Percentiles rank a stretch among this genome's conserved stretches.
These are phyloP conservation scores for Beverwykella pulmonaria DNA, from an alignment of 495 filamentous ascomycete genomes.

Conservation along the genomic window DNA sequence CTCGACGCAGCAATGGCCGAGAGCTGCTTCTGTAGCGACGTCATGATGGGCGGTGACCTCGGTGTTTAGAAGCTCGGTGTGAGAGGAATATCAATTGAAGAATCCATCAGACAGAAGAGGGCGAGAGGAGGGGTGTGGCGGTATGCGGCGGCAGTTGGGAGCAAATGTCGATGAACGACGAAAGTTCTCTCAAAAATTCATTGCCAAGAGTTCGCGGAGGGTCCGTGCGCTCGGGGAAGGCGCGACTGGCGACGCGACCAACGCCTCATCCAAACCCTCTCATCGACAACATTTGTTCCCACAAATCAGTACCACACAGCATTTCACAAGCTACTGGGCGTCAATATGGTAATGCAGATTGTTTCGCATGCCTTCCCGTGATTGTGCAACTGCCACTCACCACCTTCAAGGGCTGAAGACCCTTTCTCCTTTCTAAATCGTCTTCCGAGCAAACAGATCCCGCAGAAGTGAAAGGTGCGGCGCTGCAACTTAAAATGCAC, in stretches of 20 bases:
- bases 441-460: too few relatives aligned
- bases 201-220: conserved; percentile 21
- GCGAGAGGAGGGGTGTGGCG: not conserved
- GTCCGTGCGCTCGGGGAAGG: conserved; percentile 4
- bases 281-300: not conserved
- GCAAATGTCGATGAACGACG: not conserved
- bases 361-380: not conserved
- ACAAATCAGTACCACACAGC: not conserved
- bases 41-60: conserved; percentile 22
- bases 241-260: not conserved
- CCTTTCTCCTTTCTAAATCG: too few relatives aligned
- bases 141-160: not conserved
- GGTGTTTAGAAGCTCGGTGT: not conserved
- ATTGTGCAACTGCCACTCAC: not conserved
- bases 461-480: too few relatives aligned
- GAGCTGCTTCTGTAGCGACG: conserved; percentile 49
- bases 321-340: not conserved
- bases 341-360: not conserved
- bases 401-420: too few relatives aligned
- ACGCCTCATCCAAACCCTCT: not conserved
- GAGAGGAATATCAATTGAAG: not conserved
- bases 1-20: conserved; percentile 45
- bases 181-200: conserved; percentile 4
- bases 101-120: conserved; percentile 8
- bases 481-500: too few relatives aligned